Evolutionary conservation across 106 monocot genomes (phyloP), one percentile per base, ranked within the genome.

Genomic region (Acanthochlamys bracteata): DNA sequence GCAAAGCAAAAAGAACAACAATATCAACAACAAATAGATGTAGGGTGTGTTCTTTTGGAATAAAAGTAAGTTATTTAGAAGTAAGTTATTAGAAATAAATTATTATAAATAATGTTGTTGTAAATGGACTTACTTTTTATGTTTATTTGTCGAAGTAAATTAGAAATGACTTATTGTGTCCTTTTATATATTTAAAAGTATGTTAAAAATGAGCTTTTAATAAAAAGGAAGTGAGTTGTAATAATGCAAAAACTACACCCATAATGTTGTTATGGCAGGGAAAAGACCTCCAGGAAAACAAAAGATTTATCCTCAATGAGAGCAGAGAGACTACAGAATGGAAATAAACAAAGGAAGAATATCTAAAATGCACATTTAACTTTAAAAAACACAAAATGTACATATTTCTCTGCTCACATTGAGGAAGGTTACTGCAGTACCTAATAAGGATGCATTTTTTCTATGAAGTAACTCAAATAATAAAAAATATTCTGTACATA

Each of bases 401-500:
- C 0, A 15, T 65, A 4, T 46, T n/a, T n/a, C n/a, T n/a, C n/a
- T n/a, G n/a, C n/a, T n/a, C n/a, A n/a, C n/a, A n/a, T n/a, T n/a
- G n/a, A n/a, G n/a, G n/a, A n/a, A n/a, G n/a, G n/a, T 43, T 43
- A 43, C 43, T 43, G 49, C 49, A 49, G 2, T 4, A 14, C 10
- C 17, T 49, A 12, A 49, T 33, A 6, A 33, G 20, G 20, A 2
- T 20, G 1, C 16, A 22, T 15, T 19, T 55, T 20, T 21, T 41
- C 20, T 7, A 27, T 20, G 33, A 43, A 9, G 10, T 66, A 92
- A 92, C 98, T 99, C 39, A 99, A 76, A 63, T 92, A 99, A 67
- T 99, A 92, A 64, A 99, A 99, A 70, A 99, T 99, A 78, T n/a
- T 99, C 98, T 53, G 98, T 99, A 82, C 98, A 60, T 99, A 99